Percentiles rank a stretch among this genome's conserved stretches.
These are phyloP conservation scores for Rhodotorula sp. DNA, from an alignment of 1,284 basidiomycete species.

Conservation along the genomic window DNA sequence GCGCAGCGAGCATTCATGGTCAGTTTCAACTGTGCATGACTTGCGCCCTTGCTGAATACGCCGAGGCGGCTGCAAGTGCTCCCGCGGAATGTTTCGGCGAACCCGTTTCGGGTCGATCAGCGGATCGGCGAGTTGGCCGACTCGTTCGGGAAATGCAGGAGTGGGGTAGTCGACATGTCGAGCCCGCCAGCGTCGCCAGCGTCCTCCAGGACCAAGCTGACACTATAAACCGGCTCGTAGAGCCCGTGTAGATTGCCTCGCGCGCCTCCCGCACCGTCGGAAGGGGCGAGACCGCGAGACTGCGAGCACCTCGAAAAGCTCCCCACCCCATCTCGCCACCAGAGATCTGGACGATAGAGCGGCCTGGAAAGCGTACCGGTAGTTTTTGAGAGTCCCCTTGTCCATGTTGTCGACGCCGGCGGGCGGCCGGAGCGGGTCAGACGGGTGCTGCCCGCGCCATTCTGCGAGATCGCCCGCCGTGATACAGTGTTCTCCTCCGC, in stretches of 20 bases:
- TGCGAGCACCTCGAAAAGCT: neutral
- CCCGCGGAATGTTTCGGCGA: neutral
- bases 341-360: neutral
- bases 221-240: neutral
- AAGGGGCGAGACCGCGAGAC: neutral
- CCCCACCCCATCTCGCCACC: conserved; percentile 1
- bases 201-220: neutral
- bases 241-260: neutral
- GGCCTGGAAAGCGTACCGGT: conserved; percentile 7
- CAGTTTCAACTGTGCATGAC: neutral
- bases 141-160: neutral
- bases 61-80: neutral
- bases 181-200: neutral
- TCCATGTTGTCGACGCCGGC: conserved; percentile 3
- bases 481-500: neutral
- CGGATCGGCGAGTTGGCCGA: neutral
- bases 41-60: no score
- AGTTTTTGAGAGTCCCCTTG: conserved; percentile 14
- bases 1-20: no score
- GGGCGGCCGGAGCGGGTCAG: conserved; percentile 22
- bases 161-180: neutral
- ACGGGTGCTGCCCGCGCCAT: conserved; percentile 18
- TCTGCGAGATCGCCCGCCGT: conserved; percentile 12
- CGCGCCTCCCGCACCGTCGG: neutral
- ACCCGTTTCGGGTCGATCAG: neutral